Base-by-base conservation (phyloP, 345 rosid genomes). In the Kandelia obovata region DNA sequence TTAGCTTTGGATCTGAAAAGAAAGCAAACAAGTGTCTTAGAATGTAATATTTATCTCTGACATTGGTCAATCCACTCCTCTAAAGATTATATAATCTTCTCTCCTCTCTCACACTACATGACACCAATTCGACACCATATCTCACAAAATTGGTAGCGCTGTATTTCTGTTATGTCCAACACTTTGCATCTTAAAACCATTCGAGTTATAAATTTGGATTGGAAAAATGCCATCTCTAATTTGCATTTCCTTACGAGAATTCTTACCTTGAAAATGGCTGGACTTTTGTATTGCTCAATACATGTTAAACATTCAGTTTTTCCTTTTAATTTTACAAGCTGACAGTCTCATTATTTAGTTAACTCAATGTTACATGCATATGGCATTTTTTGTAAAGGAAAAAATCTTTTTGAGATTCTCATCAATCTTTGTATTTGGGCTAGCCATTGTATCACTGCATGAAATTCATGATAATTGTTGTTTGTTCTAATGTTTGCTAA, bases 401-500 rank as follows among this genome's bases (percentile, higher is more conserved):
- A 43, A 11, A 43, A 43, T 4, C 5, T 13, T 43, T 9, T 4
- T 43, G 13, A 43, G 49, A 43, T 43, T 43, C 5, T 13, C 17
- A 0, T 43, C 49, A 13, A 43, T 13, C 49, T 43, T 3, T 13
- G 17, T 43, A 35, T 25, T 56, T 46, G 4, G 20, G 19, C 26
- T 52, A 37, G 43, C 9, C 30, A 21, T 46, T n/a, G n/a, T 20
- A 56, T 61, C 30, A 61, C 15, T 53, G 58, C 43, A 19, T 73
- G 21, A 26, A 34, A 31, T 47, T 67, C 19, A 47, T 34, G 55
- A 25, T 37, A 58, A 17, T 16, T 62, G 13, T 32, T 25, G 26
- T 71, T 58, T 63, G 19, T 46, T 52, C 73, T 77, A 68, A 75
- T 67, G 21, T 61, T 39, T 43, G 26, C 61, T 73, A 68, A 61